A percentile compares a stretch with the other conserved stretches of the same genome.
These are phyloP conservation scores for Aspergillus udagawae DNA, from an alignment of 2,329 filamentous ascomycete species.

Conservation along the genomic window DNA sequence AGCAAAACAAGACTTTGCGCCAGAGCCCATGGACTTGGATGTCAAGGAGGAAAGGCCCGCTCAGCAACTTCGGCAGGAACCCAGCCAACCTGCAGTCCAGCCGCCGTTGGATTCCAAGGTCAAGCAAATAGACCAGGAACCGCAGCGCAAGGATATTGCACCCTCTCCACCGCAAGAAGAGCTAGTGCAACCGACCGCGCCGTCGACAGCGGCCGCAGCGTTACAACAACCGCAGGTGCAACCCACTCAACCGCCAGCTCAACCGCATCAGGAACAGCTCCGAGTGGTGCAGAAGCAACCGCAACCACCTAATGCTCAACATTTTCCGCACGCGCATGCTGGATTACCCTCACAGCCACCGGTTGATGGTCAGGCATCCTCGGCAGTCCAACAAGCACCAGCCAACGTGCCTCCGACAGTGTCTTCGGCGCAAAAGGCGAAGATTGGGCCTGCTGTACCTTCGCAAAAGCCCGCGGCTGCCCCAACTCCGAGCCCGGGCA, in stretches of 20 bases:
- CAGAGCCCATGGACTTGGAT: conserved; percentile 28
- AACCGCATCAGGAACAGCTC: conserved; percentile 3
- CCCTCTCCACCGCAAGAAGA: conserved; percentile 1
- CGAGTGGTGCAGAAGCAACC: conserved; percentile 4
- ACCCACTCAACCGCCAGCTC: conserved; percentile 3
- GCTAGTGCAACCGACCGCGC: conserved; percentile 2
- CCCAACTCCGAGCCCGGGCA: conserved; percentile 15
- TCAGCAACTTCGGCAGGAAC: conserved; percentile 7
- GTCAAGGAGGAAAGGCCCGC: conserved; percentile 19
- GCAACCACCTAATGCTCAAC: conserved; percentile 7
- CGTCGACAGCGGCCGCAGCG: conserved; percentile 7
- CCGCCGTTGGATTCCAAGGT: conserved; percentile 1
- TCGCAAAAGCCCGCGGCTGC: conserved; percentile 14
- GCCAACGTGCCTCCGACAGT: conserved; percentile 13
- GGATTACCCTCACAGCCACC: conserved; percentile 13
- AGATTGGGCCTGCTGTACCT: conserved; percentile 7
- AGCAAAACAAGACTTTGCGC: conserved; percentile 13
- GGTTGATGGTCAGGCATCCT: conserved; percentile 16
- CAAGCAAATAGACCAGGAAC: conserved; percentile 6
- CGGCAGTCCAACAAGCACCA: conserved; percentile 19
- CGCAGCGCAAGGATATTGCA: conserved; percentile 9
- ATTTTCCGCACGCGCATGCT: conserved; percentile 6
- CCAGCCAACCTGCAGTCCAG: conserved; percentile 3
- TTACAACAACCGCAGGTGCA: conserved; percentile 3
- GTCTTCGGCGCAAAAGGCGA: conserved; percentile 5